Evolutionary conservation across 768 basidiomycete species (phyloP).

Genomic region (Phallus indusiatus): DNA sequence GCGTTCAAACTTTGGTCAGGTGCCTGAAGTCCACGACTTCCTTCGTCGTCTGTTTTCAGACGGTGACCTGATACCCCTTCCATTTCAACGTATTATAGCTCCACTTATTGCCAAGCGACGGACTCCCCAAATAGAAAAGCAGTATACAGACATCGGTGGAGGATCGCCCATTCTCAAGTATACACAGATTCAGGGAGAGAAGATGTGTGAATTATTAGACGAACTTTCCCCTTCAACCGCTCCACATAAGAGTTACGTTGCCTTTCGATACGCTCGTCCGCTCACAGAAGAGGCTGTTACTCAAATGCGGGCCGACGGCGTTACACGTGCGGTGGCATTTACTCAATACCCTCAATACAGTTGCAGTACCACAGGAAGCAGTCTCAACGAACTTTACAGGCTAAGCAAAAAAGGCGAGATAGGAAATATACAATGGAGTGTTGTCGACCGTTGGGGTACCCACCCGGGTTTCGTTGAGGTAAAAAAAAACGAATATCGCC

Average conservation of each 20-base stretch:
- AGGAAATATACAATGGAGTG: conserved; percentile 83
- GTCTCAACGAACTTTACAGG: conserved; percentile 85
- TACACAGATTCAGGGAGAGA: conserved; percentile 79
- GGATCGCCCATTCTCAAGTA: conserved; percentile 93
- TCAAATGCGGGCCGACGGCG: conserved; percentile 84
- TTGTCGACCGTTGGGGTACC: conserved; percentile 96
- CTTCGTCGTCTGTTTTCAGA: conserved; percentile 85
- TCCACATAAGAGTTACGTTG: conserved; percentile 93
- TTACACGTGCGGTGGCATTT: conserved; percentile 88
- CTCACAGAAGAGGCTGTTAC: conserved; percentile 74
- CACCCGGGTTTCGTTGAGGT: conserved; percentile 94
- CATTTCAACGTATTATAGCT: conserved; percentile 81
- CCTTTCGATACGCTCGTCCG: conserved; percentile 89
- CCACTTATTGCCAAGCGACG: conserved; percentile 83
- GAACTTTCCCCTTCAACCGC: conserved; percentile 90
- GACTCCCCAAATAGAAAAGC: conserved; percentile 87
- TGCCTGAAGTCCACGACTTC: conserved; percentile 88
- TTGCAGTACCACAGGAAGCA: conserved; percentile 97
- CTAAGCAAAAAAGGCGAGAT: conserved; percentile 50
- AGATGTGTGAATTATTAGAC: conserved; percentile 85
- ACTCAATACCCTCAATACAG: conserved; percentile 99
- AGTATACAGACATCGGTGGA: conserved; percentile 91
- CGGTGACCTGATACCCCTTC: conserved; percentile 89
- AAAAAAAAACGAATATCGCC: conserved; percentile 16
- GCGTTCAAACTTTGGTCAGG: conserved; percentile 34